Conservation (phyloP, 1,284 basidiomycete genomes). For the Naganishia liquefaciens region DNA sequence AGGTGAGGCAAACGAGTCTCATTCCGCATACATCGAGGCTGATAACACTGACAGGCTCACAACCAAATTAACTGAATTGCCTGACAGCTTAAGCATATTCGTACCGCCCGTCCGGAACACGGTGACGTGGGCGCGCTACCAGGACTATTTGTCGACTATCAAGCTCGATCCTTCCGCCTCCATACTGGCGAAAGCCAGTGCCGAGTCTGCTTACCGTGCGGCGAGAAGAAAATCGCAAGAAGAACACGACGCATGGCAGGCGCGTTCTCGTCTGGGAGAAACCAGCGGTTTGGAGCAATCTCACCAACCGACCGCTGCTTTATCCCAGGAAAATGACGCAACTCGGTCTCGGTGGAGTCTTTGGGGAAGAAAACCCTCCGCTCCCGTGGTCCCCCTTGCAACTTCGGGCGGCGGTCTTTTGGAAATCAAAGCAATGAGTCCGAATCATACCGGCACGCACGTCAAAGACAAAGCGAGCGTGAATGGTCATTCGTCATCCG, state of each 20-base stretch:
- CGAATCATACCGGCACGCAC: constrained; percentile 14
- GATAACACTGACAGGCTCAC: constrained; percentile 33
- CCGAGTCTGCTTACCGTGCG: constrained; percentile 34
- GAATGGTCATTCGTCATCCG: neutral
- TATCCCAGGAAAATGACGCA: constrained; percentile 29
- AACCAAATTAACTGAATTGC: constrained; percentile 35
- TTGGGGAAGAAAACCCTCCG: constrained; percentile 44
- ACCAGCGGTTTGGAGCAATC: constrained; percentile 37
- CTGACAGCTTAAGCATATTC: constrained; percentile 46
- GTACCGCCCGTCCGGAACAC: constrained; percentile 44
- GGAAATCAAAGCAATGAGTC: constrained; percentile 44
- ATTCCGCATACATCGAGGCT: neutral
- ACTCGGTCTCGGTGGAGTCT: constrained; percentile 45
- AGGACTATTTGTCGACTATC: constrained; percentile 44
- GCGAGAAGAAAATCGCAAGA: constrained; percentile 33
- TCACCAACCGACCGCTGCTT: neutral
- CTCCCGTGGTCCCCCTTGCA: constrained; percentile 42
- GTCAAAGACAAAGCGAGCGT: neutral
- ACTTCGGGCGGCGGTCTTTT: constrained; percentile 52
- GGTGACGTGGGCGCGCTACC: constrained; percentile 44
- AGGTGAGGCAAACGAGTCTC: neutral
- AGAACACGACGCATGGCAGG: constrained; percentile 42
- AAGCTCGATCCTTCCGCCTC: constrained; percentile 46
- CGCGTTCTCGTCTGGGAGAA: constrained; percentile 48
- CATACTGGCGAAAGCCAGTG: constrained; percentile 41